Evolutionary conservation across 129 eudicot genomes (phyloP), one percentile per base, ranked within the genome.

Genomic region (Tanacetum coccineum): DNA sequence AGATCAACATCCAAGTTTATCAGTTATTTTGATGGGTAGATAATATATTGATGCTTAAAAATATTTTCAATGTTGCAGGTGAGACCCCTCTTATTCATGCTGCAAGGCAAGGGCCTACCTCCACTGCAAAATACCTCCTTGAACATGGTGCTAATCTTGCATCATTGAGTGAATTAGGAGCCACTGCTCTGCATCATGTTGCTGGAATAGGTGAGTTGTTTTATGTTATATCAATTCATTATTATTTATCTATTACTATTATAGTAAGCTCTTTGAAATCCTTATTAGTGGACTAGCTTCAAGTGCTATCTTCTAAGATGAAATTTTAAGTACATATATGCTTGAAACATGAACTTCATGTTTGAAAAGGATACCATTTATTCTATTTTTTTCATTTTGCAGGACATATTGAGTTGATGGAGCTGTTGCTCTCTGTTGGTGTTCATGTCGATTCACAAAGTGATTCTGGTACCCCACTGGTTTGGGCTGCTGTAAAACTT

Each of bases 41-140:
- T n/a, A n/a, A n/a, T n/a, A n/a, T n/a, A n/a, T n/a, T n/a, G n/a
- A n/a, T n/a, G n/a, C n/a, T n/a, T n/a, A n/a, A n/a, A n/a, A n/a
- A n/a, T n/a, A n/a, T n/a, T n/a, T n/a, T n/a, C n/a, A n/a, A n/a
- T n/a, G n/a, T n/a, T n/a, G n/a, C n/a, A n/a, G n/a, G n/a, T n/a
- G 98, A 93, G 69, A 86, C 98, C 40, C 91, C 98, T 59, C 89
- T 93, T 26, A 74, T 81, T 50, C 98, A 93, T 82, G 98, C 98
- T 74, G 95, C 98, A 53, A 81, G 96, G 54, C 95, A 82, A 81
- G 96, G 96, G 60, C 95, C 84, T 65, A 84, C 83, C 67, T 64
- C 80, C 36, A 84, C 95, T 58, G 96, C 85, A 67, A 88, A 76
- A 67, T 93, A 86, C 73, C 92, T 93, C 20, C 32, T 84, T 49